Conservation (phyloP, 441 rosid species). For the Biscutella laevigata region DNA sequence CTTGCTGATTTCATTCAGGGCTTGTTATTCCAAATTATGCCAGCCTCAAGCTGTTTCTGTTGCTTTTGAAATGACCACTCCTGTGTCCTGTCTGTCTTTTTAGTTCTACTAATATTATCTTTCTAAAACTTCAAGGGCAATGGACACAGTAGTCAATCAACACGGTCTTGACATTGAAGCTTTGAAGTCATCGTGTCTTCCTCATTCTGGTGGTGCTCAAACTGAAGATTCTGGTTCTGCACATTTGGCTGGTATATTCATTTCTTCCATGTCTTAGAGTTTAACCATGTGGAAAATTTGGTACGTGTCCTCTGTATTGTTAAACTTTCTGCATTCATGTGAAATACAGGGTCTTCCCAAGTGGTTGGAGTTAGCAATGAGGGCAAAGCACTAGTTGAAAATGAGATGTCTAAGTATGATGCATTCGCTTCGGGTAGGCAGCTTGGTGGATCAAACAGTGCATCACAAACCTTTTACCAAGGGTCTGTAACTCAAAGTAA, state of each 20-base stretch:
- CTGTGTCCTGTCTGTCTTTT: conserved; percentile 6
- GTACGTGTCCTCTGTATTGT: neutral
- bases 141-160: conserved; percentile 95
- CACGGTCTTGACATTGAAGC: conserved; percentile 92
- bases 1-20: neutral
- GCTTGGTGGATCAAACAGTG: conserved; percentile 55
- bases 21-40: neutral
- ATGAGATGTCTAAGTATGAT: conserved; percentile 59
- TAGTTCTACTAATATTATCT: conserved; percentile 27
- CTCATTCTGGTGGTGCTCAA: conserved; percentile 59
- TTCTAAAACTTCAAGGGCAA: conserved; percentile 56
- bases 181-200: conserved; percentile 68
- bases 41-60: neutral
- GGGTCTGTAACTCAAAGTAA: conserved; percentile 65
- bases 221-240: conserved; percentile 55
- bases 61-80: conserved; percentile 2
- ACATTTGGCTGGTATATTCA: conserved; percentile 54
- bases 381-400: conserved; percentile 49
- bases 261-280: neutral
- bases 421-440: conserved; percentile 60
- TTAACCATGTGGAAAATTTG: neutral
- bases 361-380: conserved; percentile 50
- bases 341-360: conserved; percentile 65
- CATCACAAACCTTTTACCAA: conserved; percentile 66
- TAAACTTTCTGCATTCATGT: conserved; percentile 8